phyloP scores from a whole-genome alignment of 257 asterid genomes.

The Solanum corneliomulleri region DNA sequence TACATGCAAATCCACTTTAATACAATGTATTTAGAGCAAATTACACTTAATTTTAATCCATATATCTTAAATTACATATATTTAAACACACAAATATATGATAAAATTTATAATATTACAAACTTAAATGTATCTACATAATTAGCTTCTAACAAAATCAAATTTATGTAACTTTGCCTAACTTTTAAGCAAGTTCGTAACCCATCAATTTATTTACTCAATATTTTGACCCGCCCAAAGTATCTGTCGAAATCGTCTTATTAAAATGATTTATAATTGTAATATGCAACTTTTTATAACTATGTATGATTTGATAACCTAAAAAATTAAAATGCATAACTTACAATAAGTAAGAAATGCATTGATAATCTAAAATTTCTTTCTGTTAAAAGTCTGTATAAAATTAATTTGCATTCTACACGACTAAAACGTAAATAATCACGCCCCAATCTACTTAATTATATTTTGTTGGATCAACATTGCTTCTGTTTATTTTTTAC shows the following conservation, averaged over 20 bases:
- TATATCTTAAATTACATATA: background rate
- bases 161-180: background rate
- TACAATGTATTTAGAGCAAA: too few species aligned
- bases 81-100: background rate
- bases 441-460: background rate
- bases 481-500: too few species aligned
- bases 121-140: too few species aligned
- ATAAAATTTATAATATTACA: background rate
- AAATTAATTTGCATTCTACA: too few species aligned
- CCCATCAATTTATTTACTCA: background rate
- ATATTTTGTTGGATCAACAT: background rate
- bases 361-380: background rate
- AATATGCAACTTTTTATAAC: background rate
- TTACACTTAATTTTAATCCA: background rate
- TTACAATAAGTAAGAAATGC: background rate
- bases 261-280: background rate
- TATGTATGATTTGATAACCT: background rate
- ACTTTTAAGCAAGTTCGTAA: background rate
- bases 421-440: background rate
- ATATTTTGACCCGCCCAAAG: background rate
- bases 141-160: background rate
- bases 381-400: background rate
- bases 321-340: too few species aligned
- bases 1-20: background rate
- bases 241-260: background rate